These are phyloP conservation scores for Phyllosticta citrichinensis DNA, from an alignment of 2,329 filamentous ascomycete species.

Conservation along the genomic window DNA sequence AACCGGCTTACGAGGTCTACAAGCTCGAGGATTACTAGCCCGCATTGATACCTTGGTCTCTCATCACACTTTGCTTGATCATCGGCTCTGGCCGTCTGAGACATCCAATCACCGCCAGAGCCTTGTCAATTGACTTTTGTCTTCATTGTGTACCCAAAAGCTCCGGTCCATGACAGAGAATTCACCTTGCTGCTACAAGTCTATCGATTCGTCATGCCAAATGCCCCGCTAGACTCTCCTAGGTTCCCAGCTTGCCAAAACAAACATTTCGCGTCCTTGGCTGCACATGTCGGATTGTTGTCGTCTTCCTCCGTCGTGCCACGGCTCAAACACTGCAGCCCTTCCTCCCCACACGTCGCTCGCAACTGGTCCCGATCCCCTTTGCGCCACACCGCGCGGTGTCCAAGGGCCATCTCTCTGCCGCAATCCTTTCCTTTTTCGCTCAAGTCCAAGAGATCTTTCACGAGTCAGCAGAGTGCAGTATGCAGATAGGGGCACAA, in stretches of 20 bases:
- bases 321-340: background rate
- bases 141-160: too few species aligned
- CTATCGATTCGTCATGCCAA: background rate
- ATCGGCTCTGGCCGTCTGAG: background rate
- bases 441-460: background rate
- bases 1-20: conserved; percentile 36
- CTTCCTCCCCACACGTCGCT: too few species aligned
- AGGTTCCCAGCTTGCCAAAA: background rate
- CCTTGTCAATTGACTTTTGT: background rate
- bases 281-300: background rate
- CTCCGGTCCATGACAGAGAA: background rate
- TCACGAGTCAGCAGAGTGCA: background rate
- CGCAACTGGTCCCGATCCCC: background rate
- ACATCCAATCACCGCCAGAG: background rate
- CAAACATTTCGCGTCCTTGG: background rate
- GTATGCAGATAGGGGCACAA: too few species aligned
- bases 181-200: background rate
- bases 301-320: background rate
- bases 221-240: background rate
- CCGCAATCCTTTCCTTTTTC: background rate
- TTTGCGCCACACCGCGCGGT: background rate
- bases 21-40: conserved; percentile 33
- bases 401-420: background rate
- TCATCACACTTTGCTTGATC: background rate
- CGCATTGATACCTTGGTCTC: background rate